Evolutionary conservation across 176 grass and related monocot genomes (phyloP), one percentile per base, ranked within the genome.

Genomic region (Bothriochloa decipiens): DNA sequence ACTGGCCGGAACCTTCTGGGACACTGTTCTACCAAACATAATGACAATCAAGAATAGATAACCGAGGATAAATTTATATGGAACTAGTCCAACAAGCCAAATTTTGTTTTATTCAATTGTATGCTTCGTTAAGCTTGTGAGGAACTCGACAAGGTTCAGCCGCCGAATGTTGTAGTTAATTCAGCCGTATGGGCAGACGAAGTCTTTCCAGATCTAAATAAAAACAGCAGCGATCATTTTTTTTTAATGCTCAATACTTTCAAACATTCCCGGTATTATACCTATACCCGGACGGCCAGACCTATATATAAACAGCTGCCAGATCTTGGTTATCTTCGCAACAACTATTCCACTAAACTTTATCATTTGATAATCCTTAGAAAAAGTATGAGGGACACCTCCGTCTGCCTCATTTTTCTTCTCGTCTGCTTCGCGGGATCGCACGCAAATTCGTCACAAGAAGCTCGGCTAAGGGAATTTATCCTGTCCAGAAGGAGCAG

Each of bases 401-500:
- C 14, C 43, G 15, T 29, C 3, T 45, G 58, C 52, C 47, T 74
- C 71, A 4, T 74, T 11, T 4, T 74, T 29, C 8, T 81, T 8
- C n/a, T 81, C 78, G 70, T 81, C 14, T 89, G 22, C n/a, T 3
- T 86, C 3, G 50, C 12, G 13, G 20, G 29, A 15, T 20, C 62
- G 23, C 63, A 16, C 6, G 63, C 78, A 42, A 11, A 89, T 62
- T 53, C 77, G 16, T 81, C 77, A 4, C 78, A 89, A 26, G 78
- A 81, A 49, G 72, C 64, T 9, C 72, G 33, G 5, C 52, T 89
- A 0, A 68, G 39, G n/a, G 65, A 70, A 20, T 81, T 89, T 33
- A 77, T 82, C n/a, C 26, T 15, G 7, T 81, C 88, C 2, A 89
- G 70, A 26, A 82, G 22, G 40, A 82, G 20, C 11, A 71, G 65